Evolutionary conservation across 2,329 filamentous ascomycete species (phyloP).

Genomic region (Cytospora mali): DNA sequence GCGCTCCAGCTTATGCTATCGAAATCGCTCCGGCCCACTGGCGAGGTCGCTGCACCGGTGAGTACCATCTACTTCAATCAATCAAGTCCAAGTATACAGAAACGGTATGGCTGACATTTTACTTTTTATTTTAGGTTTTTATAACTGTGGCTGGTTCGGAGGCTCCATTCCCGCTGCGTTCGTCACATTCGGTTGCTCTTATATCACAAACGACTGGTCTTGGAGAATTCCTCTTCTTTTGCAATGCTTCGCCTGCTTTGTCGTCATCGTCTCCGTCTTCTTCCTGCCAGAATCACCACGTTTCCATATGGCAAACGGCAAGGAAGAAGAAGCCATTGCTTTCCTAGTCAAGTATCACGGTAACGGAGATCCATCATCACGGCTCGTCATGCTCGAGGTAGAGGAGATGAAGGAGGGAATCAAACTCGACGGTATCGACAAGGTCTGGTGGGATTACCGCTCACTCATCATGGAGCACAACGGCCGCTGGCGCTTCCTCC

Average conservation of each 20-base stretch:
- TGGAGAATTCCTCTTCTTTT: conserved; percentile 55
- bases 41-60: conserved; percentile 51
- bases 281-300: conserved; percentile 47
- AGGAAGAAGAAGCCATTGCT: conserved; percentile 43
- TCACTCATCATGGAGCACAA: conserved; percentile 47
- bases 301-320: conserved; percentile 46
- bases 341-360: conserved; percentile 49
- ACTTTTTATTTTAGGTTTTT: conserved; percentile 47
- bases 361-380: conserved; percentile 43
- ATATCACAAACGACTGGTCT: conserved; percentile 48
- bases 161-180: conserved; percentile 53
- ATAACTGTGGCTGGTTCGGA: conserved; percentile 58
- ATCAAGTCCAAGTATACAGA: too few species aligned
- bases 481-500: conserved; percentile 51
- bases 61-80: conserved; percentile 17
- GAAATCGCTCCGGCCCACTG: conserved; percentile 53
- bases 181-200: conserved; percentile 51
- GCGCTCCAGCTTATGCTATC: conserved; percentile 51
- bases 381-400: conserved; percentile 45
- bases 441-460: conserved; percentile 51
- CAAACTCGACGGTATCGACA: conserved; percentile 49
- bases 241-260: conserved; percentile 48
- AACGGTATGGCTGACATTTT: neutral
- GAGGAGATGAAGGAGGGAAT: conserved; percentile 49
- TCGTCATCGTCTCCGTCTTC: conserved; percentile 43